phyloP scores from a whole-genome alignment of 371 early-diverging fungal genomes.

The Saksenaea vasiformis region DNA sequence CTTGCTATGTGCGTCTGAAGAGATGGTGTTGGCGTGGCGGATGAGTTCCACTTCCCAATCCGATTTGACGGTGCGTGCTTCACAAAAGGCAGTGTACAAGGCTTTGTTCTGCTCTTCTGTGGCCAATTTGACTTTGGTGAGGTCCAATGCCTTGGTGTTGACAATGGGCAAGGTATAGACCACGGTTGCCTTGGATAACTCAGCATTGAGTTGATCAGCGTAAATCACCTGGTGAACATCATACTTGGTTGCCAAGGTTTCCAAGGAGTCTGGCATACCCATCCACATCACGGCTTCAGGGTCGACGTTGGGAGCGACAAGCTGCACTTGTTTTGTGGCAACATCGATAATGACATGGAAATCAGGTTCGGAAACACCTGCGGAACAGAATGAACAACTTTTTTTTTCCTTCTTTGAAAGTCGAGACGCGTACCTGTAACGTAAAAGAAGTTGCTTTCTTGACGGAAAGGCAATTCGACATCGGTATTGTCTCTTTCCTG shows the following conservation, averaged over 20 bases:
- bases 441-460: conserved; percentile 84
- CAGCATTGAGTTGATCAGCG: conserved; percentile 28
- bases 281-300: conserved; percentile 86
- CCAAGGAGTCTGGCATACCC: conserved; percentile 65
- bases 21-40: conserved; percentile 76
- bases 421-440: conserved; percentile 45
- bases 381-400: not conserved
- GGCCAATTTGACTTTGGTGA: conserved; percentile 19
- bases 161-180: conserved; percentile 42
- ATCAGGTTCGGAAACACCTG: conserved; percentile 76
- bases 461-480: conserved; percentile 77
- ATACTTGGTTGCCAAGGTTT: conserved; percentile 52
- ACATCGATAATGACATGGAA: conserved; percentile 74
- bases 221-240: conserved; percentile 69
- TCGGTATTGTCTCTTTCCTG: conserved; percentile 76
- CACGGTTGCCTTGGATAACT: conserved; percentile 30
- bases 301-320: conserved; percentile 70
- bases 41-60: conserved; percentile 76
- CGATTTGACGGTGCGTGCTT: conserved; percentile 80
- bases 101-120: conserved; percentile 28
- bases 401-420: not conserved
- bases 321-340: conserved; percentile 56
- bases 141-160: conserved; percentile 5
- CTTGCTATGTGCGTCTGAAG: conserved; percentile 76
- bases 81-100: conserved; percentile 65